These are phyloP conservation scores for Geotrichum candidum DNA, from an alignment of 1,139 yeast genomes.

Conservation along the genomic window DNA sequence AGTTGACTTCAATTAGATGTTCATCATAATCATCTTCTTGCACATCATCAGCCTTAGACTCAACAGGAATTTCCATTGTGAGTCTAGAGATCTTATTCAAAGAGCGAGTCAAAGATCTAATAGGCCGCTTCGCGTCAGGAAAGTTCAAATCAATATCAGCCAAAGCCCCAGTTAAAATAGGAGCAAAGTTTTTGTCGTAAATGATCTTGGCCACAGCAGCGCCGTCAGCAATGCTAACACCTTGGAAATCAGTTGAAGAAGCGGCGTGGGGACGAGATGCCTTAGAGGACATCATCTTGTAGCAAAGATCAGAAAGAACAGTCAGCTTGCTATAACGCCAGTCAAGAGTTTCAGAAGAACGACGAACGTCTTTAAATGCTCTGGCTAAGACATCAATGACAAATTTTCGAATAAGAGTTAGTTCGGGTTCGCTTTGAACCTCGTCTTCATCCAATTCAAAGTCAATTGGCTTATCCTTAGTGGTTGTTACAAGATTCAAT, in stretches of 20 bases:
- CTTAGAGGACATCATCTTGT: conserved; percentile 28
- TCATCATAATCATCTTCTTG: conserved; percentile 57
- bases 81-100: conserved; percentile 54
- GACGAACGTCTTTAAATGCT: conserved; percentile 47
- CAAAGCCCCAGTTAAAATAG: conserved; percentile 50
- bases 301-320: conserved; percentile 50
- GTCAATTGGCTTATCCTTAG: conserved; percentile 27
- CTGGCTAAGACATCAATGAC: conserved; percentile 66
- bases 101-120: conserved; percentile 54
- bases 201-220: conserved; percentile 57
- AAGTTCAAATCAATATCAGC: conserved; percentile 65
- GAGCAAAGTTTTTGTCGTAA: conserved; percentile 61
- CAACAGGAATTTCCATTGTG: conserved; percentile 31
- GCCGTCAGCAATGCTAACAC: conserved; percentile 45
- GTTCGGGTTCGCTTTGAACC: conserved; percentile 53
- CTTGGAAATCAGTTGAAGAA: conserved; percentile 34
- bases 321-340: conserved; percentile 49
- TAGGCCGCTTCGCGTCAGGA: conserved; percentile 57
- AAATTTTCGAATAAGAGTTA: conserved; percentile 67
- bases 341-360: conserved; percentile 34
- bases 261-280: conserved; percentile 21
- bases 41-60: conserved; percentile 46
- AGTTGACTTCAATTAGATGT: conserved; percentile 18
- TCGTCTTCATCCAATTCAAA: conserved; percentile 40
- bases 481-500: conserved; percentile 45